phyloP scores from a whole-genome alignment of 2,329 filamentous ascomycete species.

The Camptophora hylomeconis region DNA sequence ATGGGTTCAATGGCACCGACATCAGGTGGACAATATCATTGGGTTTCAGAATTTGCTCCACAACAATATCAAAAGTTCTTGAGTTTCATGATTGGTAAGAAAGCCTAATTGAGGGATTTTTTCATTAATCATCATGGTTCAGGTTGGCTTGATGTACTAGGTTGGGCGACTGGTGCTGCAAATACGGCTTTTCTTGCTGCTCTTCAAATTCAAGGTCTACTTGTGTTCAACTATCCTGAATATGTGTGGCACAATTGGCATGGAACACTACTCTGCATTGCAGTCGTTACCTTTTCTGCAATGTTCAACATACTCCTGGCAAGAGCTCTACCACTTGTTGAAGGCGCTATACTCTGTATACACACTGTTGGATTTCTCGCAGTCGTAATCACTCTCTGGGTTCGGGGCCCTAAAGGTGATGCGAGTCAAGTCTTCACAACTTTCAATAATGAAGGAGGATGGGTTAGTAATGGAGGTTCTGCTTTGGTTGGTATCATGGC shows the following conservation, averaged over 20 bases:
- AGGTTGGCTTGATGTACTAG: constrained; percentile 22
- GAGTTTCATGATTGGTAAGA: constrained; percentile 20
- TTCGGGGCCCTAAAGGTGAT: constrained; percentile 26
- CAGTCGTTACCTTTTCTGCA: constrained; percentile 26
- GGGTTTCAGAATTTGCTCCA: constrained; percentile 25
- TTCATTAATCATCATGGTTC: constrained; percentile 3
- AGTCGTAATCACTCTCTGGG: constrained; percentile 32
- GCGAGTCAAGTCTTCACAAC: constrained; percentile 26
- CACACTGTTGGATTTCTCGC: constrained; percentile 31
- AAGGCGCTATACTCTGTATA: constrained; percentile 29
- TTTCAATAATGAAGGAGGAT: constrained; percentile 28
- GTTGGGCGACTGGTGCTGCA: constrained; percentile 20
- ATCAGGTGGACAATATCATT: constrained; percentile 23
- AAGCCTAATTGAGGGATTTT: neutral
- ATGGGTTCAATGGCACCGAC: constrained; percentile 34
- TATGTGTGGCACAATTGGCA: constrained; percentile 32
- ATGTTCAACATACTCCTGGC: constrained; percentile 31
- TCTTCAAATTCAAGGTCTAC: constrained; percentile 32
- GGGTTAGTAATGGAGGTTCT: constrained; percentile 20
- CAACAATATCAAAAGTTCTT: constrained; percentile 22
- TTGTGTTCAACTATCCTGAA: constrained; percentile 29
- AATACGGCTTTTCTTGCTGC: constrained; percentile 29
- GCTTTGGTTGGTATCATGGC: constrained; percentile 20
- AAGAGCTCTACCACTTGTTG: constrained; percentile 27
- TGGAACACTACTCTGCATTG: constrained; percentile 30